A percentile compares a stretch with the other conserved stretches of the same genome.
These are phyloP conservation scores for Penstemon davidsonii DNA, from an alignment of 257 asterid genomes.

Conservation along the genomic window DNA sequence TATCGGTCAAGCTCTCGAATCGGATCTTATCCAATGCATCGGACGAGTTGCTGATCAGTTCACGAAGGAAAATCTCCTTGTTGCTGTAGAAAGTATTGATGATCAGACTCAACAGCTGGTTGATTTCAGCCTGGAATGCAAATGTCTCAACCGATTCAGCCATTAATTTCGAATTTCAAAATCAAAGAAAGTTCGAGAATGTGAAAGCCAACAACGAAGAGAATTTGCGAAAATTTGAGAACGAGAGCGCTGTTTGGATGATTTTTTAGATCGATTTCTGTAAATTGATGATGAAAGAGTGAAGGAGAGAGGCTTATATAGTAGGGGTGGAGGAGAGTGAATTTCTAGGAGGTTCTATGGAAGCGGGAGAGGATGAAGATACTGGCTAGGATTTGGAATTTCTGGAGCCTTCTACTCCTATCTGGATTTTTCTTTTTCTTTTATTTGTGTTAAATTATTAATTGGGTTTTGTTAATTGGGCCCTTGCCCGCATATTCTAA, in stretches of 20 bases:
- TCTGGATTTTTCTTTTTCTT: conserved; percentile 21
- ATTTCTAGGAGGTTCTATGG: conserved; percentile 56
- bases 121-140: conserved; percentile 82
- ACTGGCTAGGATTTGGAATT: conserved; percentile 4
- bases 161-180: conserved; percentile 27
- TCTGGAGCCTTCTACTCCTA: conserved; percentile 54
- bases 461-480: too few species aligned
- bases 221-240: background rate
- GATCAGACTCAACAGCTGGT: conserved; percentile 69
- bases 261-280: background rate
- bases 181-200: background rate
- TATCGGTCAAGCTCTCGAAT: conserved; percentile 74
- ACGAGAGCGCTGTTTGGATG: background rate
- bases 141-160: conserved; percentile 69
- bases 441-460: background rate
- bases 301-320: conserved; percentile 22
- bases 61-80: conserved; percentile 78
- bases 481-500: too few species aligned
- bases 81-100: conserved; percentile 77
- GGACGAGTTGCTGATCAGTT: conserved; percentile 70
- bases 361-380: background rate
- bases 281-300: background rate
- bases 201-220: background rate
- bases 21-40: conserved; percentile 83
- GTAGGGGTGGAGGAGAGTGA: background rate